Evolutionary conservation across 2,329 filamentous ascomycete species (phyloP), one percentile per base, ranked within the genome.

Genomic region (Trichophyton mentagrophytes): DNA sequence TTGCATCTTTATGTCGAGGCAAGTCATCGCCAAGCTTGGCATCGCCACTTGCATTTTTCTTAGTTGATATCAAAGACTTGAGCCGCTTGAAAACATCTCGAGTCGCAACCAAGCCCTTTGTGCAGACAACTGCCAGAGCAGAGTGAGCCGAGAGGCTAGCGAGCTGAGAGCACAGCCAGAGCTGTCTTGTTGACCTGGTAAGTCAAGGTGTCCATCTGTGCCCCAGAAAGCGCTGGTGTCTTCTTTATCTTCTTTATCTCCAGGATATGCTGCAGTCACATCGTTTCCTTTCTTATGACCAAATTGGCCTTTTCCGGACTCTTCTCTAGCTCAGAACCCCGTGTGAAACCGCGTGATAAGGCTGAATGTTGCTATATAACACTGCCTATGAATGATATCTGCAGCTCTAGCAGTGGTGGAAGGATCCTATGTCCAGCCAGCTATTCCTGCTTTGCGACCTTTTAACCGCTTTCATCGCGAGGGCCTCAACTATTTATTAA

Each of bases 31-130:
- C 40, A 20, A 44, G 27, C 57, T 53, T 57, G 55, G 49, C 49
- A 55, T 55, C 51, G 51, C 51, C 27, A 55, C 51, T 30, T 13
- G 33, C 51, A 36, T 27, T 55, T 55, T 55, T 55, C 51, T 55
- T 55, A 55, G 30, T 30, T 20, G 27, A 30, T 30, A 51, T 17
- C 20, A 44, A 44, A 44, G n/a, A 44, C 3, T 44, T 44, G 40
- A 44, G 40, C 40, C 40, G 40, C 40, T 44, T 44, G 15, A n/a
- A 44, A 44, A 44, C 44, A 22, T 47, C 44, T 17, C n/a, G n/a
- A 53, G 22, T 53, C 17, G 40, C 40, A 15, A 44, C 15, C 40
- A 20, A 20, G 40, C 40, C n/a, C 17, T 44, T 44, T 44, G 27
- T 9, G 11, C 49, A 30, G 9, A n/a, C 30, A 55, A 55, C 15